A percentile compares a stretch with the other conserved stretches of the same genome.
Conservation (phyloP, 2,329 filamentous ascomycete genomes). For the Fusarium sp. region DNA sequence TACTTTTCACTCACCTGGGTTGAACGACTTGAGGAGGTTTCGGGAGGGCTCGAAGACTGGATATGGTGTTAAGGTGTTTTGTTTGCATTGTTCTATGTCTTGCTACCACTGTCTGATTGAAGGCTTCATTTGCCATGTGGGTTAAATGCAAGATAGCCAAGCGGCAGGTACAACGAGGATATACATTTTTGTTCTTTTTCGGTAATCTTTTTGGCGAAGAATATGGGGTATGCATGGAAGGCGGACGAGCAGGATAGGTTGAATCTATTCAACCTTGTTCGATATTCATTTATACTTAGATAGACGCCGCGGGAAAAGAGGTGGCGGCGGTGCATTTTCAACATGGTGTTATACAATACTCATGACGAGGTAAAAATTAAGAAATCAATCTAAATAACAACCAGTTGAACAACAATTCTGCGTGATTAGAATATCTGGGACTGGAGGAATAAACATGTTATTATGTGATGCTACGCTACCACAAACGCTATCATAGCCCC, state of each 20-base stretch:
- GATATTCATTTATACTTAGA: constrained; percentile 11
- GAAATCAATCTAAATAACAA: not conserved
- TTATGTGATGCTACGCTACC: constrained; percentile 7
- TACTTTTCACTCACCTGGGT: not conserved
- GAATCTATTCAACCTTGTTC: not conserved
- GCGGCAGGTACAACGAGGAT: not conserved
- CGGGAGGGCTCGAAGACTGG: constrained; percentile 23
- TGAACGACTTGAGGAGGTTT: not conserved
- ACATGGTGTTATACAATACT: constrained; percentile 12
- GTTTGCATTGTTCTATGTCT: constrained; percentile 14
- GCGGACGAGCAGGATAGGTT: constrained; percentile 6
- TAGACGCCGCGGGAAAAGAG: constrained; percentile 22
- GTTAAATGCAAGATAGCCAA: not conserved
- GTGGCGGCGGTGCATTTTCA: constrained; percentile 9
- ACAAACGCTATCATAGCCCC: constrained; percentile 5
- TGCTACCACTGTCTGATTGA: not conserved
- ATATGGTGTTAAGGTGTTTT: constrained; percentile 26
- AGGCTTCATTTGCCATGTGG: constrained; percentile 4
- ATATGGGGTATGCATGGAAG: constrained; percentile 16
- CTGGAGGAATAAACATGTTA: not conserved
- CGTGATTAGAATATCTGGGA: not conserved
- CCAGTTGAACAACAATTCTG: too few species aligned
- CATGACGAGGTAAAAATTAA: constrained; percentile 7
- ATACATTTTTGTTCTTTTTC: constrained; percentile 18
- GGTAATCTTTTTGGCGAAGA: not conserved